Percentiles rank a stretch among this genome's conserved stretches.
phyloP scores from a whole-genome alignment of 2,329 filamentous ascomycete species.

The Paraphaeosphaeria minitans region DNA sequence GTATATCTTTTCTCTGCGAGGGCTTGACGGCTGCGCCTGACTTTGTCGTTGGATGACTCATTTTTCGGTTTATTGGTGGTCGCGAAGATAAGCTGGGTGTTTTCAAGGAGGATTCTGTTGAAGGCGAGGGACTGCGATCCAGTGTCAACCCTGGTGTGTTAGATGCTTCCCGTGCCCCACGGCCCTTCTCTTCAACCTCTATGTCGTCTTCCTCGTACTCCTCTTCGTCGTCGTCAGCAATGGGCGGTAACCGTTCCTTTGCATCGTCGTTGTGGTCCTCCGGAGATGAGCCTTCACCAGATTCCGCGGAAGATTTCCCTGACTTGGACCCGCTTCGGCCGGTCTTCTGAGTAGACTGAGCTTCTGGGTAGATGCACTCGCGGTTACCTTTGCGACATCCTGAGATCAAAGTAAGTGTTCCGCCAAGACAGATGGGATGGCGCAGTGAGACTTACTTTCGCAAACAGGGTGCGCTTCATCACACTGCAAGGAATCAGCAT shows the following conservation, averaged over 20 bases:
- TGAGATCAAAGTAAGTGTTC: conserved; percentile 36
- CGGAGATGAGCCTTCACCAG: conserved; percentile 57
- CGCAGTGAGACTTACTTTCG: conserved; percentile 61
- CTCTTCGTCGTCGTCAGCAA: conserved; percentile 55
- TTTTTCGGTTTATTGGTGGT: conserved; percentile 40
- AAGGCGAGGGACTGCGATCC: conserved; percentile 59
- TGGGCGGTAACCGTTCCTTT: conserved; percentile 48
- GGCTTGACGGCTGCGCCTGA: conserved; percentile 19
- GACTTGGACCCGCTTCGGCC: conserved; percentile 54
- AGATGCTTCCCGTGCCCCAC: conserved; percentile 42
- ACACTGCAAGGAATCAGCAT: conserved; percentile 64
- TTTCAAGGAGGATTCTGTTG: conserved; percentile 53
- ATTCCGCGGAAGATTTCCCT: conserved; percentile 49
- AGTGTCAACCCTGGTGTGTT: conserved; percentile 47
- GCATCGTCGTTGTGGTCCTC: conserved; percentile 54
- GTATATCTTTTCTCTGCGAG: conserved; percentile 62
- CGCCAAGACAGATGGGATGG: conserved; percentile 10
- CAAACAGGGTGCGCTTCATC: conserved; percentile 88
- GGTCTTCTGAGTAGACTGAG: conserved; percentile 58
- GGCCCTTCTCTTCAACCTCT: conserved; percentile 31
- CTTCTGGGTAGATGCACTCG: conserved; percentile 88
- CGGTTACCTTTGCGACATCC: conserved; percentile 91
- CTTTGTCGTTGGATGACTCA: conserved; percentile 36
- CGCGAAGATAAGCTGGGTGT: conserved; percentile 30
- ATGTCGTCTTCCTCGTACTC: conserved; percentile 42